Percentiles rank a stretch among this genome's conserved stretches.
Evolutionary conservation across 805 yeast genomes (phyloP).

Genomic region (Lachancea waltii): DNA sequence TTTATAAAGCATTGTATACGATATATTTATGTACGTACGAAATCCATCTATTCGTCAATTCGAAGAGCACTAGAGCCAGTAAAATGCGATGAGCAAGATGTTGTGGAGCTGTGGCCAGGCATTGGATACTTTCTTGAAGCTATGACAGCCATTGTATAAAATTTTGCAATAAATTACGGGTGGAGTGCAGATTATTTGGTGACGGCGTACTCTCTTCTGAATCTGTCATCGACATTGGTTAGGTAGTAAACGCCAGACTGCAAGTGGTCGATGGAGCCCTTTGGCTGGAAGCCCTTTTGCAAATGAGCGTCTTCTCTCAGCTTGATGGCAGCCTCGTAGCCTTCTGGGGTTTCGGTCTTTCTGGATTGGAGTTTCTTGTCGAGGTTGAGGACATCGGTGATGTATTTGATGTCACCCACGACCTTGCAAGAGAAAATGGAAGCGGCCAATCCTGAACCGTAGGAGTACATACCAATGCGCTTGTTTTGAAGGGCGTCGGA

Average conservation of each 20-base stretch:
- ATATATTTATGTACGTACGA: not conserved
- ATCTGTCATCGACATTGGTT: constrained; percentile 77
- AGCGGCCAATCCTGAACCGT: constrained; percentile 97
- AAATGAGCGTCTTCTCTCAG: constrained; percentile 88
- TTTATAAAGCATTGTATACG: not conserved
- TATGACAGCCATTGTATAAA: too few species aligned
- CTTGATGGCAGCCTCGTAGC: constrained; percentile 73
- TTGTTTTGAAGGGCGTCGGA: constrained; percentile 68
- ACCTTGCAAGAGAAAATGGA: constrained; percentile 76
- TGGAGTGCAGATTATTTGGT: constrained; percentile 53
- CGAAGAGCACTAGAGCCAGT: too few species aligned
- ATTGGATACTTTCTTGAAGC: too few species aligned
- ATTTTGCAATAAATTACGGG: too few species aligned
- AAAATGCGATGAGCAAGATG: too few species aligned
- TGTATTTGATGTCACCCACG: constrained; percentile 69
- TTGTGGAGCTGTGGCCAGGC: too few species aligned
- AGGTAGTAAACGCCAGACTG: constrained; percentile 78
- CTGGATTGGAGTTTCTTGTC: constrained; percentile 63
- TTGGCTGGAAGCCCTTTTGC: constrained; percentile 71
- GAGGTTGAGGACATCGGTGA: constrained; percentile 59
- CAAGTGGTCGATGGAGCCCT: constrained; percentile 68
- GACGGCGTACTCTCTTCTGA: constrained; percentile 71
- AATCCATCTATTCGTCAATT: not conserved
- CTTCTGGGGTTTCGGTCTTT: constrained; percentile 60
- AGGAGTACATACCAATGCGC: constrained; percentile 89